A percentile compares a stretch with the other conserved stretches of the same genome.
These are phyloP conservation scores for Nepenthes alata DNA, from an alignment of 179 eudicot species.

Conservation along the genomic window DNA sequence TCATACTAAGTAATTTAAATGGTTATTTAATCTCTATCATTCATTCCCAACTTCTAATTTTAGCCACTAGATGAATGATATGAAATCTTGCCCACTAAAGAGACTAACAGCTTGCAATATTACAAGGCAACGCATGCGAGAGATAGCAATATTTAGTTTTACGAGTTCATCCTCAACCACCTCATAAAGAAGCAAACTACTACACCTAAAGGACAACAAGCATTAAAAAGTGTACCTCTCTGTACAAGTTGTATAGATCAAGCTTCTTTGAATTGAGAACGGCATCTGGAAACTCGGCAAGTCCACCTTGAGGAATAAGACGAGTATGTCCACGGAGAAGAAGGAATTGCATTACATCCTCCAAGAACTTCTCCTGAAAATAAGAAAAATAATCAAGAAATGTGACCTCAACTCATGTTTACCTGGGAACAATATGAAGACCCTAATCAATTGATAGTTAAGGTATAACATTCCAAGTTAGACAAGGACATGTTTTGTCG, in stretches of 20 bases:
- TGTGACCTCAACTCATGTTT: not conserved
- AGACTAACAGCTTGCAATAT: no score
- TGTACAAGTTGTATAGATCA: conserved; percentile 82
- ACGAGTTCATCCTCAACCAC: not conserved
- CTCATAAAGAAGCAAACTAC: not conserved
- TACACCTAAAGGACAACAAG: conserved; percentile 2
- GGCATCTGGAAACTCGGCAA: conserved; percentile 96
- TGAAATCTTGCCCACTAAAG: no score
- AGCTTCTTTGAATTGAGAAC: conserved; percentile 89
- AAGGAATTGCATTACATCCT: conserved; percentile 91
- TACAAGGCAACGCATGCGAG: no score
- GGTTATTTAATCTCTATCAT: no score
- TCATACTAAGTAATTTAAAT: no score
- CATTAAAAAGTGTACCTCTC: conserved; percentile 49
- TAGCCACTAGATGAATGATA: no score
- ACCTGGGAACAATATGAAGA: not conserved
- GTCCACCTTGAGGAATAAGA: conserved; percentile 91
- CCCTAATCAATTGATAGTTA: no score
- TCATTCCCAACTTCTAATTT: no score
- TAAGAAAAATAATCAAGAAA: conserved; percentile 2
- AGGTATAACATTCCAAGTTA: no score
- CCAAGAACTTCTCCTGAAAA: conserved; percentile 78
- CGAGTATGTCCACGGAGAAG: conserved; percentile 91
- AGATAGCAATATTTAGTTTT: no score
- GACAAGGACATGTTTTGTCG: no score